These are phyloP conservation scores for Lachancea fermentati DNA, from an alignment of 805 yeast species.

Conservation along the genomic window DNA sequence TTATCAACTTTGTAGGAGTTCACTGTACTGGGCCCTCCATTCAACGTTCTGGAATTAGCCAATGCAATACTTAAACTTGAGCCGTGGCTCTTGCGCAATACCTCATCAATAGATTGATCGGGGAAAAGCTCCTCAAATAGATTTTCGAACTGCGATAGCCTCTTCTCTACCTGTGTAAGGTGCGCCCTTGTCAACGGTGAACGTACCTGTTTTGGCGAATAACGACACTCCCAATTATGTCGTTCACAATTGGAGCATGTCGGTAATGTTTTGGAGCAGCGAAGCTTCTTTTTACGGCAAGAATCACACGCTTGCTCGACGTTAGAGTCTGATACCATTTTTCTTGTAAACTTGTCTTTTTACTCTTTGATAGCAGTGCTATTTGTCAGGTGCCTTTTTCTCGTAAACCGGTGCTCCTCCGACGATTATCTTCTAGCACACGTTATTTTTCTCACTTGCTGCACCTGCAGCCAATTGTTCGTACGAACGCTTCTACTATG, in stretches of 20 bases:
- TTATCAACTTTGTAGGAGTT: neutral
- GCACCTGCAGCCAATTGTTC: too few species aligned
- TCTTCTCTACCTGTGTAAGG: slow-evolving; percentile 66
- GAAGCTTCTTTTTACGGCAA: slow-evolving; percentile 72
- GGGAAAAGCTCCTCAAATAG: slow-evolving; percentile 41
- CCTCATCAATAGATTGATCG: slow-evolving; percentile 40
- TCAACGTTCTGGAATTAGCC: slow-evolving; percentile 49
- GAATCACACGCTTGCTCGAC: slow-evolving; percentile 56
- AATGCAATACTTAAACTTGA: slow-evolving; percentile 36
- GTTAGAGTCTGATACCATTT: neutral
- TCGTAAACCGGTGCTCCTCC: too few species aligned
- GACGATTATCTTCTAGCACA: too few species aligned
- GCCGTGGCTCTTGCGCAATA: slow-evolving; percentile 21
- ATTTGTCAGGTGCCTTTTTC: too few species aligned
- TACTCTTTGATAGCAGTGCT: too few species aligned
- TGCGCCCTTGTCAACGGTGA: slow-evolving; percentile 80
- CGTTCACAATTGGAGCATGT: slow-evolving; percentile 68
- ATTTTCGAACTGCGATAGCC: slow-evolving; percentile 43
- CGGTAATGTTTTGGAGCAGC: slow-evolving; percentile 76
- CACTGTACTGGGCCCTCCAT: slow-evolving; percentile 34
- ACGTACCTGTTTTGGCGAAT: slow-evolving; percentile 72
- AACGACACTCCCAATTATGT: slow-evolving; percentile 69
- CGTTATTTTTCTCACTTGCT: too few species aligned
- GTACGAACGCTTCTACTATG: too few species aligned
- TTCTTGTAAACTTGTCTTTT: too few species aligned